A percentile compares a stretch with the other conserved stretches of the same genome.
phyloP scores from a whole-genome alignment of 768 basidiomycete species.

The Leccinum obscurum region DNA sequence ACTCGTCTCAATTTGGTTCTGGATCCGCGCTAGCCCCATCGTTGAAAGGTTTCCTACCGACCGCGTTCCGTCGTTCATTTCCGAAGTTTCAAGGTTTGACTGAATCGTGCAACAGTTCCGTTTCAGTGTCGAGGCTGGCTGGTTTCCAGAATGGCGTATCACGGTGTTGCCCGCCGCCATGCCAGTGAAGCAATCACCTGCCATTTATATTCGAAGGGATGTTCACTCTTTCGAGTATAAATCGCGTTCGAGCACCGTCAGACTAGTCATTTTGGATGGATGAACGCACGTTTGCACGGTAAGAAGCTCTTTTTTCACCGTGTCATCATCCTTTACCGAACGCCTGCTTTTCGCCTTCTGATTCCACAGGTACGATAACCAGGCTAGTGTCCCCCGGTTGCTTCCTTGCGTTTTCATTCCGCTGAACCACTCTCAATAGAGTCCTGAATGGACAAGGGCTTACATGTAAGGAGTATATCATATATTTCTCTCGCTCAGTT shows the following conservation, averaged over 20 bases:
- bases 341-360: neutral
- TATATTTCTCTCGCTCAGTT: neutral
- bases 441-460: constrained; percentile 54
- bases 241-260: neutral
- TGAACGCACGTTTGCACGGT: constrained; percentile 48
- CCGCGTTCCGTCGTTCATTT: neutral
- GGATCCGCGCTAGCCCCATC: neutral
- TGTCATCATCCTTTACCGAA: neutral
- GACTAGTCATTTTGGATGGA: neutral
- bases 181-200: neutral
- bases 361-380: constrained; percentile 62
- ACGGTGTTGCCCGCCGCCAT: neutral
- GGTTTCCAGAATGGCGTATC: neutral
- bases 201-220: constrained; percentile 2
- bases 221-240: neutral
- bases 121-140: neutral
- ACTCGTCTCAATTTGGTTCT: neutral
- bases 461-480: constrained; percentile 21
- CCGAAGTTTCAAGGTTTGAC: neutral
- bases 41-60: neutral
- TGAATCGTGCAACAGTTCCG: neutral
- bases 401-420: neutral
- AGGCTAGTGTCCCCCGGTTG: constrained; percentile 39
- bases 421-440: constrained; percentile 38
- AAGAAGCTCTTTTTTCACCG: constrained; percentile 11